Evolutionary conservation across 169 alveolate species (phyloP).

Genomic region (Plasmodium sp.): DNA sequence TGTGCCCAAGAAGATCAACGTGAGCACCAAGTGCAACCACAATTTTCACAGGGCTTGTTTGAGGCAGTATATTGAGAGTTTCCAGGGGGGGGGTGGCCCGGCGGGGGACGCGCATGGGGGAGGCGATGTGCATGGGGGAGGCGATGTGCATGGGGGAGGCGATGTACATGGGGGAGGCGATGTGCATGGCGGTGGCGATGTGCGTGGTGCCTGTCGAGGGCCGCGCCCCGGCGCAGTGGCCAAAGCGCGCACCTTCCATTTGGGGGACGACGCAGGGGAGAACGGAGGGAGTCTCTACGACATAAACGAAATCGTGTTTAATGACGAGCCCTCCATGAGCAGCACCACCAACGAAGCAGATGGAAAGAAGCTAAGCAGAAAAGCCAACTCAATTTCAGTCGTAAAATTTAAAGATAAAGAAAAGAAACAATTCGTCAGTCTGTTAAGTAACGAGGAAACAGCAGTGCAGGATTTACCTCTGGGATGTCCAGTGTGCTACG

Average conservation of each 20-base stretch:
- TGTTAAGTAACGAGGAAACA: not conserved
- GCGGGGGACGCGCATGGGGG: not conserved
- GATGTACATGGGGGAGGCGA: not conserved
- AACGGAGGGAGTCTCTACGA: not conserved
- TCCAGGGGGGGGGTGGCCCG: conserved; percentile 80
- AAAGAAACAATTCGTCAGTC: conserved; percentile 16
- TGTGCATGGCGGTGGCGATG: not conserved
- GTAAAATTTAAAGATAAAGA: conserved; percentile 69
- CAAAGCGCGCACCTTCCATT: conserved; percentile 75
- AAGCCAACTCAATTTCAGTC: conserved; percentile 67
- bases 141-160: not conserved
- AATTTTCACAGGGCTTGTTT: conserved; percentile 88
- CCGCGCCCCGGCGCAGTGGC: conserved; percentile 16
- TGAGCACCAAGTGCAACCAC: conserved; percentile 88
- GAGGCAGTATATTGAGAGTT: conserved; percentile 83
- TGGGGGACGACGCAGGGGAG: not conserved
- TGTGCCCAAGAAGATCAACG: conserved; percentile 74
- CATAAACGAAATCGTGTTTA: not conserved
- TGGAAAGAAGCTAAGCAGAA: conserved; percentile 42
- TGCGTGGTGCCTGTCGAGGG: not conserved
- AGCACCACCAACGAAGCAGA: not conserved
- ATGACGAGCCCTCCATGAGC: not conserved
- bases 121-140: not conserved
- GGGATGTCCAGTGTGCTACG: conserved; percentile 88
- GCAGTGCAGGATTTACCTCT: conserved; percentile 73